phyloP scores from a whole-genome alignment of 306 rosid genomes.

The Urtica urens region DNA sequence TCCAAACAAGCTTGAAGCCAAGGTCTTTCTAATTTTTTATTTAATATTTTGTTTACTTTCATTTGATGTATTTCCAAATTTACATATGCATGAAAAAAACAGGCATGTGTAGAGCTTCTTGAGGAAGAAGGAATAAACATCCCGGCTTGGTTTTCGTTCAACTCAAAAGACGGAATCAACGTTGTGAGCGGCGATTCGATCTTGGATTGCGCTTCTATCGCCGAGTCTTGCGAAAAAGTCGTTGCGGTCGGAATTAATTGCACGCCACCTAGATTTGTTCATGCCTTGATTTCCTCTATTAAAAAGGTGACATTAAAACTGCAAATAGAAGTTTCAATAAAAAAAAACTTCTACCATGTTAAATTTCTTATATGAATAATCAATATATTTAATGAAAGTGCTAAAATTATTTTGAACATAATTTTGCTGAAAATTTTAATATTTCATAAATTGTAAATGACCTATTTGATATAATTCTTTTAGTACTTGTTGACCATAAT shows the following conservation, averaged over 20 bases:
- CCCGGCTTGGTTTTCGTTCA: conserved; percentile 88
- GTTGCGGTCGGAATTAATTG: conserved; percentile 83
- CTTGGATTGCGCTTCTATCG: conserved; percentile 57
- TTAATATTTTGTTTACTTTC: conserved; percentile 3
- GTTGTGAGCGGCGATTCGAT: conserved; percentile 73
- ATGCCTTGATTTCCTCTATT: conserved; percentile 48
- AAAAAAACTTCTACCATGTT: too few relatives aligned
- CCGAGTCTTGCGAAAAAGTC: conserved; percentile 53
- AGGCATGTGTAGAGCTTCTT: conserved; percentile 74
- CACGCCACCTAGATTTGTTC: conserved; percentile 77
- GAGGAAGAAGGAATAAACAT: conserved; percentile 61
- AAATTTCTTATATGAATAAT: too few relatives aligned
- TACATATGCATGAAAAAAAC: not conserved
- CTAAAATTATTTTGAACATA: too few relatives aligned
- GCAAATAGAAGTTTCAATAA: too few relatives aligned
- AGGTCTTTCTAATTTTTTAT: conserved; percentile 16
- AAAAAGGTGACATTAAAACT: conserved; percentile 42
- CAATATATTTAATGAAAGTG: too few relatives aligned
- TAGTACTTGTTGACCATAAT: too few relatives aligned
- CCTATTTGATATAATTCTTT: too few relatives aligned
- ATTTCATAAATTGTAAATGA: too few relatives aligned
- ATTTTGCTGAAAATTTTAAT: too few relatives aligned
- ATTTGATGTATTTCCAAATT: not conserved
- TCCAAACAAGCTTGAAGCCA: conserved; percentile 71
- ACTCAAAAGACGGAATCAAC: conserved; percentile 59